Conservation (phyloP, 1,284 basidiomycete genomes). For the Psilocybe mexicana region DNA sequence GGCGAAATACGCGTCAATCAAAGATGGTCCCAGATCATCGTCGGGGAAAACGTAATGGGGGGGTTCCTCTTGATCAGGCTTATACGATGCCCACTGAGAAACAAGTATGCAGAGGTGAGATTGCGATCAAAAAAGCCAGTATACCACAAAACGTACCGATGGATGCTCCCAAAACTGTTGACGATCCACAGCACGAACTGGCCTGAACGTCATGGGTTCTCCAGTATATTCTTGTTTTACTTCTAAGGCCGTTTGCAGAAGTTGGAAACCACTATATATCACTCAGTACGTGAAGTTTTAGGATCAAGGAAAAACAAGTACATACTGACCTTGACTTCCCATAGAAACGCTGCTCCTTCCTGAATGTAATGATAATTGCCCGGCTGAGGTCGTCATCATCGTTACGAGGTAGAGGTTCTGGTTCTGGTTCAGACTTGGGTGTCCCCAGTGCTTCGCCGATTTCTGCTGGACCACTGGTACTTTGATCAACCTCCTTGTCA, state of each 20-base stretch:
- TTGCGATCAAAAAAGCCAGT: too few relatives aligned
- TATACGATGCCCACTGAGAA: conserved; percentile 25
- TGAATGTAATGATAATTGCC: conserved; percentile 30
- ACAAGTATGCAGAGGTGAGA: not conserved
- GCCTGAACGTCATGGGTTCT: conserved; percentile 16
- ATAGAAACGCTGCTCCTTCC: conserved; percentile 36
- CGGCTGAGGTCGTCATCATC: conserved; percentile 29
- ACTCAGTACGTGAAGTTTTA: too few relatives aligned
- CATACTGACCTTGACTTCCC: conserved; percentile 39
- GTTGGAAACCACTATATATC: conserved; percentile 36
- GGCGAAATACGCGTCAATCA: conserved; percentile 74
- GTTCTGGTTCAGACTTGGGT: conserved; percentile 17
- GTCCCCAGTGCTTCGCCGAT: not conserved
- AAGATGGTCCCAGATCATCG: conserved; percentile 55
- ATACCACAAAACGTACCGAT: conserved; percentile 24
- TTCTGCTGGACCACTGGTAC: conserved; percentile 17
- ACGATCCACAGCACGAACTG: conserved; percentile 23
- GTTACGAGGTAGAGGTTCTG: conserved; percentile 28
- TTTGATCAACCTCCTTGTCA: conserved; percentile 33
- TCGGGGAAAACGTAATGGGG: conserved; percentile 52
- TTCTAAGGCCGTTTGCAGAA: conserved; percentile 42
- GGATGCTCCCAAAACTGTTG: conserved; percentile 36
- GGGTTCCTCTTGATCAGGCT: conserved; percentile 23
- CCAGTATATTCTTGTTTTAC: conserved; percentile 38
- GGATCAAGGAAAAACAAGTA: not conserved